Evolutionary conservation across 495 filamentous ascomycete species (phyloP), one percentile per base, ranked within the genome.

Genomic region (Niebla homalea): DNA sequence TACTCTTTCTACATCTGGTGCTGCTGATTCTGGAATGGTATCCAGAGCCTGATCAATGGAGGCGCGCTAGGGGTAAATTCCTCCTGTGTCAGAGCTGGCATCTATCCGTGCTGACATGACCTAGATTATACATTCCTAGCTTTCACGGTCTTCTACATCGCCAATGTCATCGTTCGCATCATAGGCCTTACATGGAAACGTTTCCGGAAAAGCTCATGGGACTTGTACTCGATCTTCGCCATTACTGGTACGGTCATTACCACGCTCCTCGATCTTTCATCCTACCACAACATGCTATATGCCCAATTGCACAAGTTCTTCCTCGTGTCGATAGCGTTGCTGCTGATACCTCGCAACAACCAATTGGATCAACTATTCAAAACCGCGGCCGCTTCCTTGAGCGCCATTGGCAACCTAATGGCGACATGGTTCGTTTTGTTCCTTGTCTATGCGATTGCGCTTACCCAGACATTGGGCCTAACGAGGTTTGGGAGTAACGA

Each of bases 311-410:
- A 95, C 67, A 97, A 97, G 64, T 76, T 94, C 16, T 95, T 94
- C 62, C 70, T 99, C 37, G 92, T 97, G 42, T 82, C 87, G 19
- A 81, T 97, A 51, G 81, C 92, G 1, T 75, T 97, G 19, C 72
- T 99, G 51, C 79, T 99, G 41, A 99, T 99, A 50, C 92, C 92
- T 10, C 78, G 92, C 5, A 99, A 97, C 64, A 92, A 99, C 55
- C 89, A 94, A 43, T 80, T 99, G 11, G 92, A 99, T 60, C 92
- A 99, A 64, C 80, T 99, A 5, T 99, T 97, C 78, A 99, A 99
- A 67, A 99, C 92, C 15, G 93, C 93, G 2, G 93, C 92, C n/a
- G 92, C 92, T 38, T 89, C 83, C 79, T 68, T 99, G 32, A 82
- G 84, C 2, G 81, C 84, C 14, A 97, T 99, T 60, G 78, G 83